A percentile compares a stretch with the other conserved stretches of the same genome.
phyloP scores from a whole-genome alignment of 2,329 filamentous ascomycete genomes.

The Penicillium sclerotigenum region DNA sequence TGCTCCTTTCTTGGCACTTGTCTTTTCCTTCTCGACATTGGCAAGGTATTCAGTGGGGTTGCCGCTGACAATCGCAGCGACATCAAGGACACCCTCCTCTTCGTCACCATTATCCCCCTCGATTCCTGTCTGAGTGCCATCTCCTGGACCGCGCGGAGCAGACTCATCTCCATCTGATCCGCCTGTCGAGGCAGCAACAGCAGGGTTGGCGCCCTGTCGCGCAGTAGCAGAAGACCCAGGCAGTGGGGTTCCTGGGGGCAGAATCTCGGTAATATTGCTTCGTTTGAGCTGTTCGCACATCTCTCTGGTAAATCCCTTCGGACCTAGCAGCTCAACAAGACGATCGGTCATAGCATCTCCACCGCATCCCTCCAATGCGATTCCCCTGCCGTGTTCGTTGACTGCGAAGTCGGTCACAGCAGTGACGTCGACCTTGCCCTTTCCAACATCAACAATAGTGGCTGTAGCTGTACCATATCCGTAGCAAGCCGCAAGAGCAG shows the following conservation, averaged over 20 bases:
- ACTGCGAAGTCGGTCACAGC: slow-evolving; percentile 81
- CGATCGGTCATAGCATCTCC: slow-evolving; percentile 81
- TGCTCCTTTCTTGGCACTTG: slow-evolving; percentile 51
- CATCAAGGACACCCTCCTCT: slow-evolving; percentile 62
- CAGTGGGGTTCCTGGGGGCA: slow-evolving; percentile 53
- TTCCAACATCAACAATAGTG: slow-evolving; percentile 87
- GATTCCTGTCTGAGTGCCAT: slow-evolving; percentile 53
- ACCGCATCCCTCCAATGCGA: slow-evolving; percentile 66
- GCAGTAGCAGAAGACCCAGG: slow-evolving; percentile 49
- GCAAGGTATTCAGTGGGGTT: slow-evolving; percentile 62
- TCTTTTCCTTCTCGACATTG: slow-evolving; percentile 61
- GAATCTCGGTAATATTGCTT: slow-evolving; percentile 60
- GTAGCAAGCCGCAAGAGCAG: slow-evolving; percentile 74
- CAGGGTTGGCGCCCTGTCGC: slow-evolving; percentile 50
- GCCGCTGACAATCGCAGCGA: slow-evolving; percentile 63
- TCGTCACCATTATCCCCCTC: slow-evolving; percentile 51
- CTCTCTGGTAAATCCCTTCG: slow-evolving; percentile 57
- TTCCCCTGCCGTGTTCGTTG: slow-evolving; percentile 63
- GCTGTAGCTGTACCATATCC: slow-evolving; percentile 79
- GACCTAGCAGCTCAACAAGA: slow-evolving; percentile 62
- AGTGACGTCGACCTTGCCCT: slow-evolving; percentile 87
- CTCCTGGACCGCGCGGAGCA: slow-evolving; percentile 53
- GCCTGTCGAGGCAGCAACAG: slow-evolving; percentile 56
- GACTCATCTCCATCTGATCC: slow-evolving; percentile 43
- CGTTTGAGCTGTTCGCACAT: slow-evolving; percentile 66